These are phyloP conservation scores for Discostella pseudostelligera DNA, from an alignment of 108 stramenopile genomes.

Conservation along the genomic window DNA sequence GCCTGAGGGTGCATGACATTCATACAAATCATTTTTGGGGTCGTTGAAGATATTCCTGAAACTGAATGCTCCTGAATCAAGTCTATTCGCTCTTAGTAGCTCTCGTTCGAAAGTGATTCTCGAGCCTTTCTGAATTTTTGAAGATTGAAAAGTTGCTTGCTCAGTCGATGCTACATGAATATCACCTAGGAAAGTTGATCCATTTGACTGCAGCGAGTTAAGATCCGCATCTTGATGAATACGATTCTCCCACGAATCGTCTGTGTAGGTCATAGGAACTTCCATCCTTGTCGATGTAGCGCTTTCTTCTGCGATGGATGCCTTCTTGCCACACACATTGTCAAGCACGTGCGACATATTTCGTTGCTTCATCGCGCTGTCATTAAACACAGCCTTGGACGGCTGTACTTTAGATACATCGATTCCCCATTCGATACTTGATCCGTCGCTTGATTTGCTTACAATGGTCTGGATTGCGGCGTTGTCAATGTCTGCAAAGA, in stretches of 20 bases:
- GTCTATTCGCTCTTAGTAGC: constrained; percentile 4
- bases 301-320: neutral
- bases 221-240: neutral
- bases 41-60: constrained; percentile 32
- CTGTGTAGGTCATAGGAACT: constrained; percentile 20
- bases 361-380: constrained; percentile 21
- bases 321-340: neutral
- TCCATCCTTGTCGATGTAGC: constrained; percentile 2
- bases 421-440: constrained; percentile 21
- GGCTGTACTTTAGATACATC: constrained; percentile 5
- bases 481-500: constrained; percentile 4
- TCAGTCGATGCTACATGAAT: neutral
- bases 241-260: constrained; percentile 4
- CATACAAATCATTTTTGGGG: constrained; percentile 43
- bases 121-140: constrained; percentile 1
- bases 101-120: constrained; percentile 29
- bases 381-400: constrained; percentile 13
- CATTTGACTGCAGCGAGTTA: neutral
- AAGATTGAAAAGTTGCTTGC: neutral
- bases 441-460: constrained; percentile 12
- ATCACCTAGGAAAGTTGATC: neutral
- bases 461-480: neutral
- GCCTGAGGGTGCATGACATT: constrained; percentile 38
- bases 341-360: constrained; percentile 15
- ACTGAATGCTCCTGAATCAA: constrained; percentile 15